A percentile compares a stretch with the other conserved stretches of the same genome.
phyloP scores from a whole-genome alignment of 345 rosid genomes.

The Hibiscus tridactylites region DNA sequence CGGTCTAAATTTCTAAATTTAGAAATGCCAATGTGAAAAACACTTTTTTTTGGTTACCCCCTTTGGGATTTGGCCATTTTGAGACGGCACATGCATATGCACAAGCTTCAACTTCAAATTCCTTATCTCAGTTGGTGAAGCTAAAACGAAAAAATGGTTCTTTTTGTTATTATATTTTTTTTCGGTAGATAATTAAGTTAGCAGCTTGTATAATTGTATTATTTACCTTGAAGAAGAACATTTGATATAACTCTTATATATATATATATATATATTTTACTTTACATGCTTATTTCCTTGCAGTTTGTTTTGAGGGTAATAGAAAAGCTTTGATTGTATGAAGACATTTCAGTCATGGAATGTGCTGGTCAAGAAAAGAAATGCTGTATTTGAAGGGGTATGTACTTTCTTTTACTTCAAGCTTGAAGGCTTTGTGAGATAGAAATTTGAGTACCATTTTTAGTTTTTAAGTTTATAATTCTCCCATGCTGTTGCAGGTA shows the following conservation, averaged over 20 bases:
- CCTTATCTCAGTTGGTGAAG: background rate
- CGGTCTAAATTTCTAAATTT: background rate
- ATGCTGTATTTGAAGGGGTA: constrained; percentile 67
- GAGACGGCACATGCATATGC: background rate
- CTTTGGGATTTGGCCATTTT: background rate
- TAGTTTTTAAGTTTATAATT: constrained; percentile 1
- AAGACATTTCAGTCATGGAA: constrained; percentile 65
- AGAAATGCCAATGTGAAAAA: background rate
- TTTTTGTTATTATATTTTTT: too few species aligned
- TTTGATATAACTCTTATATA: too few species aligned
- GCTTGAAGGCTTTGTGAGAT: constrained; percentile 1
- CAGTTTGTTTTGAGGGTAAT: constrained; percentile 30
- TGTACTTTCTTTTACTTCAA: background rate
- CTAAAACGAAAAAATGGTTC: background rate
- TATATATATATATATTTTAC: too few species aligned
- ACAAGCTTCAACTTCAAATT: constrained; percentile 8
- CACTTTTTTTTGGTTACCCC: too few species aligned
- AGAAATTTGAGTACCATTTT: background rate
- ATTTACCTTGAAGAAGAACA: background rate
- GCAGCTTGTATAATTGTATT: background rate
- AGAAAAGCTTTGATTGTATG: constrained; percentile 40
- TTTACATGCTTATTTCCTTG: background rate
- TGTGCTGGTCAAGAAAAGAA: constrained; percentile 47
- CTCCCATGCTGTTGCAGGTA: constrained; percentile 35
- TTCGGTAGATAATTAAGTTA: too few species aligned